These are phyloP conservation scores for Alternaria infectoria DNA, from an alignment of 2,329 filamentous ascomycete genomes.

Conservation along the genomic window DNA sequence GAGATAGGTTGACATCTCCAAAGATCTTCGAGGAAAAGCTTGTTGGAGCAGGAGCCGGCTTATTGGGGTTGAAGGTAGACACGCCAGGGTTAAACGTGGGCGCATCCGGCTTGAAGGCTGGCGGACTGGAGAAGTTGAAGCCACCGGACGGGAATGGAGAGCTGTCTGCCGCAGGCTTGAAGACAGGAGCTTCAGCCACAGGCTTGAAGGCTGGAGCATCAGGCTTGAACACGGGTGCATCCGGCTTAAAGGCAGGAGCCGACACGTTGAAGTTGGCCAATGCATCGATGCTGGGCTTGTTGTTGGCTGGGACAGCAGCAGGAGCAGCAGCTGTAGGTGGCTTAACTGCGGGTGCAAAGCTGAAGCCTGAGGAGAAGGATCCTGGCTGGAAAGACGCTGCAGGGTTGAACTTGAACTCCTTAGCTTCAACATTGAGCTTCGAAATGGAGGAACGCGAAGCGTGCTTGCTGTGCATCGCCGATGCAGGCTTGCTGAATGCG, in stretches of 20 bases:
- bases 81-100: constrained; percentile 67
- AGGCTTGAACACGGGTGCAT: constrained; percentile 79
- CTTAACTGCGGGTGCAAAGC: constrained; percentile 50
- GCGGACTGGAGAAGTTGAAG: constrained; percentile 33
- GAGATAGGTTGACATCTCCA: constrained; percentile 58
- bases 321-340: constrained; percentile 55
- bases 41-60: constrained; percentile 28
- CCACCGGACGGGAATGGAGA: constrained; percentile 25
- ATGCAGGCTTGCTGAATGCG: constrained; percentile 40
- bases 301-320: constrained; percentile 49
- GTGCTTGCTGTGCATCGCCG: constrained; percentile 59
- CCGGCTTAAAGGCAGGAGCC: constrained; percentile 75
- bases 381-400: constrained; percentile 57
- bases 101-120: constrained; percentile 65
- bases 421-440: constrained; percentile 85
- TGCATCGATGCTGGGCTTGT: constrained; percentile 43
- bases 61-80: constrained; percentile 32
- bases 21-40: constrained; percentile 45
- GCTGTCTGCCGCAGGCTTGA: constrained; percentile 20
- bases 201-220: constrained; percentile 57
- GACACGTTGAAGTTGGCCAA: constrained; percentile 68
- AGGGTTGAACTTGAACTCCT: constrained; percentile 81
- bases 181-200: constrained; percentile 13
- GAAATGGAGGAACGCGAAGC: constrained; percentile 73
- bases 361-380: constrained; percentile 49